Conservation (phyloP, 805 yeast species). For the Candida nitratophila region DNA sequence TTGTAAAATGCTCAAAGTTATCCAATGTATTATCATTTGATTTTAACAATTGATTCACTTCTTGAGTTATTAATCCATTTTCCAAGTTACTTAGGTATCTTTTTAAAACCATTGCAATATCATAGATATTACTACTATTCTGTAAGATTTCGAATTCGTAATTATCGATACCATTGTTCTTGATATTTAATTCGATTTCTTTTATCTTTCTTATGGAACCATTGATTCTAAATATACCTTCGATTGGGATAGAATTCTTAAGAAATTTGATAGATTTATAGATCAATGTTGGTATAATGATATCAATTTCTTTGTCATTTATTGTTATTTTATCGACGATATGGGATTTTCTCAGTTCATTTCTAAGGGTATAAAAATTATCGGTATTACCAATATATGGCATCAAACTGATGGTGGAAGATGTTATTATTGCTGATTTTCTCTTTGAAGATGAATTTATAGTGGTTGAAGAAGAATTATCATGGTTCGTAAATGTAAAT, state of each 20-base stretch:
- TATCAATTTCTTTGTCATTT: conserved; percentile 7
- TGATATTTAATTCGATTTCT: conserved; percentile 19
- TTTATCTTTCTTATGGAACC: conserved; percentile 28
- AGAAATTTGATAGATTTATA: conserved; percentile 26
- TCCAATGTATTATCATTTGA: conserved; percentile 3
- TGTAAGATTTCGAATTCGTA: conserved; percentile 9
- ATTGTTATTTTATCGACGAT: not conserved
- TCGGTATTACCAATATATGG: not conserved
- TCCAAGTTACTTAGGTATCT: conserved; percentile 27
- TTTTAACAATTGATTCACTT: conserved; percentile 16
- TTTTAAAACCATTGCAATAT: conserved; percentile 29
- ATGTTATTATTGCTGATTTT: not conserved
- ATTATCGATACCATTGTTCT: conserved; percentile 10
- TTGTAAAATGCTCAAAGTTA: conserved; percentile 1
- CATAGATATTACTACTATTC: conserved; percentile 20
- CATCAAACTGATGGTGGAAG: not conserved
- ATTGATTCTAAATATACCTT: conserved; percentile 31
- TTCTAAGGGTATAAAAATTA: conserved; percentile 10
- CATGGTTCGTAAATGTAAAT: not conserved
- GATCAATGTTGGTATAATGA: conserved; percentile 23
- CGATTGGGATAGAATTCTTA: conserved; percentile 14
- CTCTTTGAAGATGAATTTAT: not conserved
- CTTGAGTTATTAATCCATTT: conserved; percentile 21
- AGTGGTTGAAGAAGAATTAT: not conserved
- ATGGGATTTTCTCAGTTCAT: conserved; percentile 15